Conservation (phyloP, 139 green algal species). For the Ettlia oleoabundans region DNA sequence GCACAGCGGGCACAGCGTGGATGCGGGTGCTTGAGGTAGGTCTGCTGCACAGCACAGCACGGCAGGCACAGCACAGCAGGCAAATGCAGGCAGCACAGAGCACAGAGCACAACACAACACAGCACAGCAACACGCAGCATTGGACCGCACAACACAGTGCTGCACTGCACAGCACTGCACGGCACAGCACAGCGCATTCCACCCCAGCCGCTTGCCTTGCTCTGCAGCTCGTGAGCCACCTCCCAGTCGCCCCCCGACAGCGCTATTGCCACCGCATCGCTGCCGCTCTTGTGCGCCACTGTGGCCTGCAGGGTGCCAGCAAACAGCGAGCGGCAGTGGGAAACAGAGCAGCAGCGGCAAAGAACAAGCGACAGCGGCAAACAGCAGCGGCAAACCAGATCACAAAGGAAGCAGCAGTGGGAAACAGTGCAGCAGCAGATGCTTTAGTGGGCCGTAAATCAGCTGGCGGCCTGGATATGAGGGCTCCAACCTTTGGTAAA, state of each 20-base stretch:
- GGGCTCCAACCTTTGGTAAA: no score
- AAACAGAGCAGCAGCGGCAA: no score
- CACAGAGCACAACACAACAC: no score
- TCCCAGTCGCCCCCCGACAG: neutral
- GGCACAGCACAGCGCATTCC: neutral
- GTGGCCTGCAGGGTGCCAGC: neutral
- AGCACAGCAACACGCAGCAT: no score
- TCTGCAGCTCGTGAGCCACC: neutral
- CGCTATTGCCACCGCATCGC: neutral
- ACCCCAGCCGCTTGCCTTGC: neutral
- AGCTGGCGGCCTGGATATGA: no score
- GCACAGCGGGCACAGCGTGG: neutral
- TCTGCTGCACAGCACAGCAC: neutral
- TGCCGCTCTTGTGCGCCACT: neutral
- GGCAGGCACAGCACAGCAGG: neutral
- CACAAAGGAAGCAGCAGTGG: no score
- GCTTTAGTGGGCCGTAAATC: no score
- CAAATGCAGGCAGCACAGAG: no score
- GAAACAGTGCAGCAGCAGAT: no score
- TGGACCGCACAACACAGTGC: neutral
- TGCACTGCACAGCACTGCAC: neutral
- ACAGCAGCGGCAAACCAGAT: no score
- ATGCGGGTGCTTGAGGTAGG: neutral
- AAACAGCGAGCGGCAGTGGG: no score
- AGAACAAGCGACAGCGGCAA: neutral